phyloP scores from a whole-genome alignment of 331 rosid genomes.

The Ulmus americana region DNA sequence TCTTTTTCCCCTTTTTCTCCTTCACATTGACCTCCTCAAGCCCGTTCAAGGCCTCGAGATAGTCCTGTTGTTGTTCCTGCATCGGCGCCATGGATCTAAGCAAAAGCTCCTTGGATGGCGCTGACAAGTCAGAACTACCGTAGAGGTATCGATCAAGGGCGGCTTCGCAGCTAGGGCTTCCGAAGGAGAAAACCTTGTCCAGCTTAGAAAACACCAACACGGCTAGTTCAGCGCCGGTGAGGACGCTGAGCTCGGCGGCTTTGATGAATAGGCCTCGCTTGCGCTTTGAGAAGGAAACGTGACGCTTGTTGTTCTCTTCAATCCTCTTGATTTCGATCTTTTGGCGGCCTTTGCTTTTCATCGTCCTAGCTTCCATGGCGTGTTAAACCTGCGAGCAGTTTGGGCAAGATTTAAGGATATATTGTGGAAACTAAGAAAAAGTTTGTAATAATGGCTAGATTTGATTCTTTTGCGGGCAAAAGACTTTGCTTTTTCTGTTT shows the following conservation, averaged over 20 bases:
- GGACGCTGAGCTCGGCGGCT: constrained; percentile 17
- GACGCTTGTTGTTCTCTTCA: constrained; percentile 21
- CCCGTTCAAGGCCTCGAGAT: neutral
- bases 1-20: neutral
- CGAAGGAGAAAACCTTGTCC: constrained; percentile 16
- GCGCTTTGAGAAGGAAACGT: constrained; percentile 25
- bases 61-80: neutral
- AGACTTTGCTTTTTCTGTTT: too few species aligned
- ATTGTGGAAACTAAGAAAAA: too few species aligned
- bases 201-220: constrained; percentile 5
- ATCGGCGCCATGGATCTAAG: neutral
- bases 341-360: constrained; percentile 2
- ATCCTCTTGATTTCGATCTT: constrained; percentile 22
- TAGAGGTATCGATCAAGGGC: neutral
- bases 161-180: neutral
- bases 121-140: neutral
- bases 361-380: neutral
- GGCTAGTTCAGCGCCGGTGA: constrained; percentile 11
- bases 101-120: neutral
- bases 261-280: constrained; percentile 21
- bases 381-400: too few species aligned
- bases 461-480: too few species aligned
- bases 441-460: too few species aligned
- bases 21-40: constrained; percentile 18
- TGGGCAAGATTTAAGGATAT: too few species aligned